phyloP scores from a whole-genome alignment of 2,329 filamentous ascomycete genomes.

The Trematosphaeria pertusa region DNA sequence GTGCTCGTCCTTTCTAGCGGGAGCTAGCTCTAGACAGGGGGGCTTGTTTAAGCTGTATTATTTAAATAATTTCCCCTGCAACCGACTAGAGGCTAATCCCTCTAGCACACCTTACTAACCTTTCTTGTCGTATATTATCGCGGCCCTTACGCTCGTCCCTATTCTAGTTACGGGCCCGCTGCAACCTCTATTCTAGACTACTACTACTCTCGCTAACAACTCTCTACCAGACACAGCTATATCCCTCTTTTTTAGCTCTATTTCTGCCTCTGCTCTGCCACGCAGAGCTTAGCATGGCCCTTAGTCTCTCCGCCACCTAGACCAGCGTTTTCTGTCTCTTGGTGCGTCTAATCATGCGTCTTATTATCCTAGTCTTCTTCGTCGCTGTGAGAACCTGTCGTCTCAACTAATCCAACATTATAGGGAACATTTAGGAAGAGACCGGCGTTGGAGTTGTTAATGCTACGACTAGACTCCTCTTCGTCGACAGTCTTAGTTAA shows the following conservation, averaged over 20 bases:
- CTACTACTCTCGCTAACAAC: slow-evolving; percentile 16
- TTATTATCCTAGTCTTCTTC: slow-evolving; percentile 1
- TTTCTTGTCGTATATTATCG: slow-evolving; percentile 42
- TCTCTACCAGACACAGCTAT: too few relatives aligned
- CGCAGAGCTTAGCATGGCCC: slow-evolving; percentile 22
- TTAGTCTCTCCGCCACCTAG: slow-evolving; percentile 24
- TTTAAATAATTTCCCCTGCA: slow-evolving; percentile 37
- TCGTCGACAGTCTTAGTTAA: too few relatives aligned
- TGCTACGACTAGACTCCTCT: too few relatives aligned
- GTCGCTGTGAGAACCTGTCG: slow-evolving; percentile 1
- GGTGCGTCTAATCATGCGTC: slow-evolving; percentile 8
- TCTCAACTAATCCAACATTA: slow-evolving; percentile 2
- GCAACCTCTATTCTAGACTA: slow-evolving; percentile 22
- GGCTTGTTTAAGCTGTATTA: slow-evolving; percentile 20
- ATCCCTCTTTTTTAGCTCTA: too few relatives aligned
- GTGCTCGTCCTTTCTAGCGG: slow-evolving; percentile 31
- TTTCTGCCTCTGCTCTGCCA: slow-evolving; percentile 15
- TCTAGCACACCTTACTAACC: slow-evolving; percentile 39
- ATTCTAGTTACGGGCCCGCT: slow-evolving; percentile 27
- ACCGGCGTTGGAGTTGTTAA: too few relatives aligned
- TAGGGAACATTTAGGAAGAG: too few relatives aligned
- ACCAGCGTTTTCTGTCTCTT: slow-evolving; percentile 18
- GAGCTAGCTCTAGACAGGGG: slow-evolving; percentile 28
- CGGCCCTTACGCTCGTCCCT: slow-evolving; percentile 29
- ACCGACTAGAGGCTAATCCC: slow-evolving; percentile 28